Base-by-base conservation (phyloP, 1,284 basidiomycete species). In the Violaceomyces palustris region DNA sequence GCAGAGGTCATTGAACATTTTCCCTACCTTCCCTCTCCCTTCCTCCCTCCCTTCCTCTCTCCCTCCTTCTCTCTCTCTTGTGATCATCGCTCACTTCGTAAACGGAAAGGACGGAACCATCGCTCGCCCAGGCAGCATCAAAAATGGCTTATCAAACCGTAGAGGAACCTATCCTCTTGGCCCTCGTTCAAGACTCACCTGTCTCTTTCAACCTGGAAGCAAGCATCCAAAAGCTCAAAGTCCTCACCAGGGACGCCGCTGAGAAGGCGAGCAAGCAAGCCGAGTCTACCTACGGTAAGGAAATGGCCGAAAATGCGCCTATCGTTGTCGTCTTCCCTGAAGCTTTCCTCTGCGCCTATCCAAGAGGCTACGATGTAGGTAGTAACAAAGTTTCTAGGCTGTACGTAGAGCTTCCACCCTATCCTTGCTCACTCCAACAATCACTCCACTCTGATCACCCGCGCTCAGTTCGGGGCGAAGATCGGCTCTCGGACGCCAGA, bases 321-420 rank as follows among this genome's bases (percentile, higher is more conserved):
- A 43, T 56, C 7, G 42, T 86, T 2, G 81, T 79, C 21, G 81
- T 86, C 12, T 83, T 87, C 61, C 85, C 84, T 3, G 84, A 87
- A 68, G 85, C 83, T 15, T 85, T 84, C 25, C 45, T 75, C 14
- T 56, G 52, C 19, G 72, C 62, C 4, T 76, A 76, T 35, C 75
- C 75, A 2, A 51, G 75, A 14, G 67, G 71, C 12, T 40, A 71
- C 12, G 64, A 55, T n/a, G n/a, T n/a, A n/a, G n/a, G n/a, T n/a
- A n/a, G n/a, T n/a, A n/a, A n/a, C n/a, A n/a, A n/a, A n/a, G n/a
- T n/a, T n/a, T n/a, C n/a, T n/a, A n/a, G n/a, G n/a, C n/a, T n/a
- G n/a, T n/a, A n/a, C n/a, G n/a, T n/a, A n/a, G n/a, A n/a, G n/a
- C n/a, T n/a, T n/a, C n/a, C n/a, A n/a, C n/a, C n/a, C n/a, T n/a